A percentile compares a stretch with the other conserved stretches of the same genome.
Evolutionary conservation across 2,329 filamentous ascomycete species (phyloP).

Genomic region (Penicillium concentricum): DNA sequence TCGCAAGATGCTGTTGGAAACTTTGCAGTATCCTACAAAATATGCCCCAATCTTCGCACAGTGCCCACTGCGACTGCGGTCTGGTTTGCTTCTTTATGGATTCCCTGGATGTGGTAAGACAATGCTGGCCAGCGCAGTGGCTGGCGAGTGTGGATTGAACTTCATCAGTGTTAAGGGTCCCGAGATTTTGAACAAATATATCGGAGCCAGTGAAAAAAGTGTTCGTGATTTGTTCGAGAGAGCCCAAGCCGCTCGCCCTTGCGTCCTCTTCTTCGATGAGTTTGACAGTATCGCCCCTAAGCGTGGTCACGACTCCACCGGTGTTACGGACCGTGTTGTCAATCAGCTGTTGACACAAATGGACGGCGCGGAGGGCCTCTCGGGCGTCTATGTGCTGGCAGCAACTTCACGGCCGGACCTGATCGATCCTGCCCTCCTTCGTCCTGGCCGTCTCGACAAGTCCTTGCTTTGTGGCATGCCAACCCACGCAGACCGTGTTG

Average conservation of each 20-base stretch:
- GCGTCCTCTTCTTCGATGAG: constrained; percentile 96
- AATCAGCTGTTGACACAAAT: constrained; percentile 98
- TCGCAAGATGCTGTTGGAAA: constrained; percentile 87
- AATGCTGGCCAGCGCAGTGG: constrained; percentile 90
- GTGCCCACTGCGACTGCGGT: constrained; percentile 90
- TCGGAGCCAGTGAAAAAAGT: constrained; percentile 93
- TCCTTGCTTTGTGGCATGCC: constrained; percentile 90
- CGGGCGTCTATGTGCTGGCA: constrained; percentile 92
- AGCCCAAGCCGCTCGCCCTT: constrained; percentile 82
- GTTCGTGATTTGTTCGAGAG: constrained; percentile 94
- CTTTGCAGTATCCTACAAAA: constrained; percentile 92
- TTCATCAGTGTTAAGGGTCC: constrained; percentile 98
- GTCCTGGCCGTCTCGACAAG: constrained; percentile 91
- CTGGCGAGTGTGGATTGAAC: constrained; percentile 94
- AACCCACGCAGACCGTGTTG: constrained; percentile 71
- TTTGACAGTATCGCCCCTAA: constrained; percentile 98
- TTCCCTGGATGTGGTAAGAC: constrained; percentile 97
- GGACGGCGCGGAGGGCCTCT: constrained; percentile 94
- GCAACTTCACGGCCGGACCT: constrained; percentile 91
- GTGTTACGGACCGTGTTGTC: constrained; percentile 97
- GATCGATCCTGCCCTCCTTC: constrained; percentile 88
- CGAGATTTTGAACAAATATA: constrained; percentile 98
- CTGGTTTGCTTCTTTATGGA: constrained; percentile 87
- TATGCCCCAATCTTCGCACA: constrained; percentile 97
- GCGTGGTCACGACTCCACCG: constrained; percentile 92